Base-by-base conservation (phyloP, 805 yeast species). In the Lipomyces oligophaga region DNA sequence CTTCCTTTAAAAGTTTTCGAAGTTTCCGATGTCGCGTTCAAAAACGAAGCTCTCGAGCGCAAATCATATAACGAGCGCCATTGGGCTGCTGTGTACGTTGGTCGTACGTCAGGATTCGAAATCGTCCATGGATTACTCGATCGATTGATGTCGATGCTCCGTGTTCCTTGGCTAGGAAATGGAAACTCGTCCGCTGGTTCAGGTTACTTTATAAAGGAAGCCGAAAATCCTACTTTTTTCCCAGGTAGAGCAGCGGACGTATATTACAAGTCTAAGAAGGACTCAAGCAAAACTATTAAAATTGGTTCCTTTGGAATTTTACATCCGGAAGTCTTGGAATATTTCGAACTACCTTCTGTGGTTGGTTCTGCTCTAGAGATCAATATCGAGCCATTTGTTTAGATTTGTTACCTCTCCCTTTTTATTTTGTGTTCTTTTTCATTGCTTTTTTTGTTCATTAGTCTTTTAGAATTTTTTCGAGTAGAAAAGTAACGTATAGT, bases 231-330 rank as follows among this genome's bases (percentile, higher is more conserved):
- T 40, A 83, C 89, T 50, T 90, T 76, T 70, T 93, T 93, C 84
- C 95, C 96, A 32, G 98, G 97, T 34, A 83, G 98, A 73, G 97
- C 96, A 53, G 98, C 98, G 42, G 81, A 78, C 62, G 76, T 93
- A 54, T 78, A 75, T 69, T 85, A 80, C 70, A 80, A 94, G 73
- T 69, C 74, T 47, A 75, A 70, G 49, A 78, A 77, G 47, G 54
- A 46, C 33, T 60, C 60, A 22, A 45, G 49, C 36, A 55, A 55
- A 49, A 55, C 63, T 13, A 42, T 46, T 28, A 61, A 61, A 8
- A 56, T 89, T 60, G 99, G 99, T 57, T 71, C 80, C 38, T 73
- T 93, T 58, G 99, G 99, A 68, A 96, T 88, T 49, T 74, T 93
- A 60, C 99, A 93, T 67, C 99, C 99, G 28, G 87, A 83, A 63